Evolutionary conservation across 805 yeast genomes (phyloP), one percentile per base, ranked within the genome.

Genomic region (Ogataea kodamae): DNA sequence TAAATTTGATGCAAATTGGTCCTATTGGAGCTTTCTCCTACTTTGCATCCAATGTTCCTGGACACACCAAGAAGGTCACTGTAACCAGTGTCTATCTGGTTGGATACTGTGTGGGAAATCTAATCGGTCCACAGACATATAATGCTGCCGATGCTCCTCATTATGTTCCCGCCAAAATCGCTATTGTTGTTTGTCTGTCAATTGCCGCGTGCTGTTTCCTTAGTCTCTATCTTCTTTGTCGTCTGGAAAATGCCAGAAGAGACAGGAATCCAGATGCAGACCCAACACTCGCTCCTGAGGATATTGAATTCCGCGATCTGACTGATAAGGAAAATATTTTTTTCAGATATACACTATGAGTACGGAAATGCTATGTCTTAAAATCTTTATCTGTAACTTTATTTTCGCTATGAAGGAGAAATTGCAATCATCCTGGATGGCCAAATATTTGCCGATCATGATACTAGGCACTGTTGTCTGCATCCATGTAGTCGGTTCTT

Each of bases 61-160:
- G 90, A 3, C 72, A 74, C 40, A 78, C 87, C n/a, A 82, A 82
- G 54, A 76, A 79, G 48, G 62, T 76, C 45, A 65, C 73, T 5
- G 67, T 73, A 13, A 72, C 73, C 29, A 76, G 78, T 7, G 55
- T 75, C 19, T 69, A 69, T 26, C 62, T 81, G 59, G 64, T 80
- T 35, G 79, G 75, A 3, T 81, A 77, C 51, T 74, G 83, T 25
- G 68, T 73, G 28, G 84, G 85, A 9, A 75, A 78, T 52, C 56
- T 81, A 24, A 67, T 78, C 33, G 88, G 88, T 2, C 86, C 89
- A 5, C 85, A 79, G 54, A 69, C 84, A n/a, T 81, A 80, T 58
- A 65, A 64, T 33, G 58, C 70, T 0, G 7, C 60, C 5, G 73
- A 78, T 30, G 76, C 72, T n/a, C 86, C 85, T 6, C 40, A 39